Conservation (phyloP, 1,284 basidiomycete genomes). For the Moesziomyces sp. region DNA sequence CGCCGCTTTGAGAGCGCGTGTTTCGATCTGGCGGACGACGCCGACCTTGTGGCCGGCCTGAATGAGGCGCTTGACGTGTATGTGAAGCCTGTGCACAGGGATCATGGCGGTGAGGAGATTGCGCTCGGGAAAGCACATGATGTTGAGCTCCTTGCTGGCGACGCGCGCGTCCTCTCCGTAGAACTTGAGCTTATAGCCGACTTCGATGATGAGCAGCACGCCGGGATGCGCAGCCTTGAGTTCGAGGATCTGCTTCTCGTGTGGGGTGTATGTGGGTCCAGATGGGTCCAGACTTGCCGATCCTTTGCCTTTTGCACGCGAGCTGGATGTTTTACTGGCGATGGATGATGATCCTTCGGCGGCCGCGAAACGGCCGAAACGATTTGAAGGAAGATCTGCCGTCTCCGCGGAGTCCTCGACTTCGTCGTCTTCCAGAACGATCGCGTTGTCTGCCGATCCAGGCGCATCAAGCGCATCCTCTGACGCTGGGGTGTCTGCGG, state of each 20-base stretch:
- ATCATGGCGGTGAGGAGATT: slow-evolving; percentile 87
- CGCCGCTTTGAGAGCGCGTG: slow-evolving; percentile 91
- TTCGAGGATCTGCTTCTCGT: slow-evolving; percentile 63
- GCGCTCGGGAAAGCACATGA: slow-evolving; percentile 77
- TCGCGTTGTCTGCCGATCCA: slow-evolving; percentile 5
- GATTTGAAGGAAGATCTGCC: slow-evolving; percentile 5
- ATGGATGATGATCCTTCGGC: neutral
- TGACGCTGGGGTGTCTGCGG: slow-evolving; percentile 12
- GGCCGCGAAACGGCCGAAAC: slow-evolving; percentile 24
- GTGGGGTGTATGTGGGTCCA: slow-evolving; percentile 69
- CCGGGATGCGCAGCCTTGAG: slow-evolving; percentile 72
- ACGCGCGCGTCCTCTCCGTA: slow-evolving; percentile 90
- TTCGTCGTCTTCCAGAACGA: slow-evolving; percentile 12
- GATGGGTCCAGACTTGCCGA: slow-evolving; percentile 33
- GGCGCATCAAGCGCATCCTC: neutral
- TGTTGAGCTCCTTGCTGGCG: slow-evolving; percentile 83
- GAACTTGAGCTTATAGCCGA: slow-evolving; percentile 74
- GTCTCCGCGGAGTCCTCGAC: neutral
- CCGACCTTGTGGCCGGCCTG: slow-evolving; percentile 86
- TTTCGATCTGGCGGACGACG: slow-evolving; percentile 88
- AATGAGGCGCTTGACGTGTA: slow-evolving; percentile 84
- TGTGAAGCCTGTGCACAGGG: slow-evolving; percentile 80
- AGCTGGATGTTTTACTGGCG: slow-evolving; percentile 49
- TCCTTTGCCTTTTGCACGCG: slow-evolving; percentile 59
- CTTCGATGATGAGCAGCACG: slow-evolving; percentile 83